Conservation (phyloP, 148 eudicot species). For the Cornus kousa region DNA sequence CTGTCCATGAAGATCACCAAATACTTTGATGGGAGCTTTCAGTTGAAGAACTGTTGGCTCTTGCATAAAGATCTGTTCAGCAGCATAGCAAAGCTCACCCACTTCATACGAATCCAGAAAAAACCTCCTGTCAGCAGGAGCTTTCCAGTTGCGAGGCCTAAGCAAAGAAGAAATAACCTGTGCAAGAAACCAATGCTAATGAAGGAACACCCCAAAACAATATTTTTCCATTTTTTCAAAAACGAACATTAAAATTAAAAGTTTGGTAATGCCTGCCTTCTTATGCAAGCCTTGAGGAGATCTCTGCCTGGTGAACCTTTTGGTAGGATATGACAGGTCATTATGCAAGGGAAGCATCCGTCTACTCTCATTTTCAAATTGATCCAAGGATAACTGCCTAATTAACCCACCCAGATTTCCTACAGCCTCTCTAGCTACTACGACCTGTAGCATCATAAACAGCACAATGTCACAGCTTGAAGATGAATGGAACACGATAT, state of each 20-base stretch:
- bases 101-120: slow-evolving; percentile 96
- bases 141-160: slow-evolving; percentile 92
- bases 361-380: slow-evolving; percentile 98
- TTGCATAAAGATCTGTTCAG: slow-evolving; percentile 92
- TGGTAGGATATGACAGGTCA: slow-evolving; percentile 59
- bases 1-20: slow-evolving; percentile 99
- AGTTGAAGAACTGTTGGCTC: slow-evolving; percentile 95
- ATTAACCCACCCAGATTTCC: slow-evolving; percentile 94
- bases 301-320: slow-evolving; percentile 62
- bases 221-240: not conserved
- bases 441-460: slow-evolving; percentile 61
- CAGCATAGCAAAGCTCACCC: slow-evolving; percentile 97
- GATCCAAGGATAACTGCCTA: slow-evolving; percentile 90
- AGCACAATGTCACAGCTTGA: not conserved
- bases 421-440: slow-evolving; percentile 85
- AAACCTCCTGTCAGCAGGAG: slow-evolving; percentile 86
- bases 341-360: slow-evolving; percentile 67
- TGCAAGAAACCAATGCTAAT: slow-evolving; percentile 23
- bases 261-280: slow-evolving; percentile 51
- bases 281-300: slow-evolving; percentile 98
- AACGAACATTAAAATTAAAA: not conserved
- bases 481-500: not conserved
- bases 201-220: not conserved
- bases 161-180: slow-evolving; percentile 84
- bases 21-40: slow-evolving; percentile 94